Evolutionary conservation across 2,329 filamentous ascomycete genomes (phyloP).

Genomic region (Botrytis elliptica): DNA sequence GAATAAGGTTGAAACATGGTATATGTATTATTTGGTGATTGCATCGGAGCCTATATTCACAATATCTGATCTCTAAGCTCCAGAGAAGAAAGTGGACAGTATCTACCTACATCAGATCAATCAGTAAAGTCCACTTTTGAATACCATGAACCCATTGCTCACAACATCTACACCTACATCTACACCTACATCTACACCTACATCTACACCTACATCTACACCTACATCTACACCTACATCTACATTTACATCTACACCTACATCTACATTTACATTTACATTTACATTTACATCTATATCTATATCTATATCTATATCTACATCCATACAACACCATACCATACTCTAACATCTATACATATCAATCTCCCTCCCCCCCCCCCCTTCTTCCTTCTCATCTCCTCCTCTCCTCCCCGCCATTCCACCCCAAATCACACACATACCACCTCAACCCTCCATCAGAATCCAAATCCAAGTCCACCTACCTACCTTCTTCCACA

Average conservation of each 20-base stretch:
- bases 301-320: background rate
- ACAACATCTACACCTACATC: background rate
- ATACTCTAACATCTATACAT: background rate
- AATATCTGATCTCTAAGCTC: background rate
- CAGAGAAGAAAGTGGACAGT: background rate
- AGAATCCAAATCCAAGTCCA: background rate
- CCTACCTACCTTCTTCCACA: background rate
- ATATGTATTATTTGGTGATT: background rate
- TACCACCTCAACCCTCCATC: background rate
- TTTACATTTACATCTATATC: background rate
- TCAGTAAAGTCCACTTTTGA: background rate
- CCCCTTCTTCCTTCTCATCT: background rate
- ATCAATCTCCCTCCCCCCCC: background rate
- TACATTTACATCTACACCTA: too few relatives aligned
- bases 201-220: background rate
- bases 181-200: background rate
- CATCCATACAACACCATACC: background rate
- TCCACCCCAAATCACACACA: background rate
- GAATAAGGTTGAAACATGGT: background rate
- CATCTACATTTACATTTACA: background rate
- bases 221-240: background rate
- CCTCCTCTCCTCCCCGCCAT: background rate
- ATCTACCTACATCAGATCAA: background rate
- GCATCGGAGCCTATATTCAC: background rate
- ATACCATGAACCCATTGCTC: background rate